Evolutionary conservation across 805 yeast genomes (phyloP).

Genomic region (Wickerhamiella alocasiicola): DNA sequence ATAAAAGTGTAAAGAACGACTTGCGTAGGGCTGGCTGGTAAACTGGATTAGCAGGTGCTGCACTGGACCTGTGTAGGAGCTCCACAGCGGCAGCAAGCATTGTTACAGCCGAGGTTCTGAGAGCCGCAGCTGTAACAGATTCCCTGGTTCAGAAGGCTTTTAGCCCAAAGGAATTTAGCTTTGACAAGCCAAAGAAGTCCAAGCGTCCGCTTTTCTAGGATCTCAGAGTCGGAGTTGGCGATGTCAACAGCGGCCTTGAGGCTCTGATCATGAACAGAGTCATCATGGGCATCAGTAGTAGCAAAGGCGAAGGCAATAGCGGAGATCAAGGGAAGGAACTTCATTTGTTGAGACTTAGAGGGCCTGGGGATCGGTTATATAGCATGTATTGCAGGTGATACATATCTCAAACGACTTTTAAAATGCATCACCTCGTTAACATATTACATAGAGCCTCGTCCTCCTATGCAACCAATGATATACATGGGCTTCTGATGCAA

Average conservation of each 20-base stretch:
- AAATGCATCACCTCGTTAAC: no score
- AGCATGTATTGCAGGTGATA: no score
- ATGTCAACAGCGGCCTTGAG: conserved; percentile 1
- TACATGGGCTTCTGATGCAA: no score
- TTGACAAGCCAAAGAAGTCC: neutral
- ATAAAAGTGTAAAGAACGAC: no score
- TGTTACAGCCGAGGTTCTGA: neutral
- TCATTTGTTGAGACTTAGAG: no score
- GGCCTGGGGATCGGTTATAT: no score
- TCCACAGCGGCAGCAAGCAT: conserved; percentile 7
- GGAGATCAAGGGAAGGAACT: neutral
- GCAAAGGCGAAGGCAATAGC: conserved; percentile 1
- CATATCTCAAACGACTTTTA: no score
- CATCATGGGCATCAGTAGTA: neutral
- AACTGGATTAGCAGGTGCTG: conserved; percentile 3
- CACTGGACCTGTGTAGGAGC: neutral
- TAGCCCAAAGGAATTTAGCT: conserved; percentile 1
- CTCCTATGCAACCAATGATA: no score
- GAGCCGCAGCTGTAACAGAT: conserved; percentile 6
- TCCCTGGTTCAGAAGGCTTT: neutral
- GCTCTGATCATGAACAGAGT: neutral
- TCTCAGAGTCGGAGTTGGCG: no score
- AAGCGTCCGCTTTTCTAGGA: conserved; percentile 7
- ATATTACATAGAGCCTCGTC: no score
- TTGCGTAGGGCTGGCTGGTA: no score